These are phyloP conservation scores for Phytophthora nicotianae DNA, from an alignment of 352 stramenopile species.

Conservation along the genomic window DNA sequence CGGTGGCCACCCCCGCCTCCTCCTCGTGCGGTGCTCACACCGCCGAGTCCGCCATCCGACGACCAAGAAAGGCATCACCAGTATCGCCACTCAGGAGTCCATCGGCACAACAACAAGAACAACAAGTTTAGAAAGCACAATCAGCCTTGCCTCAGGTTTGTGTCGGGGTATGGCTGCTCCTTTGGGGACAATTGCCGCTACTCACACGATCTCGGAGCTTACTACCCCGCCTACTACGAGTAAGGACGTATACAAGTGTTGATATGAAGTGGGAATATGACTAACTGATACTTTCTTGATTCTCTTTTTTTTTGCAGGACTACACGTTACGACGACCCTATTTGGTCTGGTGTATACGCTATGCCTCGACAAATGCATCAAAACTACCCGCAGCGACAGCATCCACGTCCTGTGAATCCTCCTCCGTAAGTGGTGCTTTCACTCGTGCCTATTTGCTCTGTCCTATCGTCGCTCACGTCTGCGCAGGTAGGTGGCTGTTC, in stretches of 20 bases:
- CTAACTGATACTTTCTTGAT: no score
- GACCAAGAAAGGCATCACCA: slow-evolving; percentile 22
- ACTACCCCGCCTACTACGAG: slow-evolving; percentile 35
- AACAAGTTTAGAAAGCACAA: slow-evolving; percentile 26
- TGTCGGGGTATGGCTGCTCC: slow-evolving; percentile 42
- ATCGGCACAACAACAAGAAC: slow-evolving; percentile 14
- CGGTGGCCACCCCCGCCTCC: slow-evolving; percentile 9
- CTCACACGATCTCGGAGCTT: slow-evolving; percentile 45
- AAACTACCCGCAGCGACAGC: slow-evolving; percentile 26
- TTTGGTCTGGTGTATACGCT: slow-evolving; percentile 19
- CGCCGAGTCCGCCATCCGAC: slow-evolving; percentile 9
- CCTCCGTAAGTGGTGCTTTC: slow-evolving; percentile 39
- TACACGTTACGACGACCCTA: slow-evolving; percentile 14
- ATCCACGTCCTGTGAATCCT: slow-evolving; percentile 11
- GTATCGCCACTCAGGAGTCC: slow-evolving; percentile 9
- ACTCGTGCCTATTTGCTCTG: slow-evolving; percentile 7
- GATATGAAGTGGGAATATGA: background rate
- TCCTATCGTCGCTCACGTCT: slow-evolving; percentile 16
- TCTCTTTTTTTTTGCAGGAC: slow-evolving; percentile 12
- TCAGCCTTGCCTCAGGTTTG: slow-evolving; percentile 51
- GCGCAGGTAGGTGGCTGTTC: slow-evolving; percentile 27
- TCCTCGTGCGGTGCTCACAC: background rate
- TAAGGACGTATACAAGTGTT: slow-evolving; percentile 9
- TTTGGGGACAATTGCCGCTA: slow-evolving; percentile 67
- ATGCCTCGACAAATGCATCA: slow-evolving; percentile 21